These are phyloP conservation scores for Pyrenula massariospora DNA, from an alignment of 495 filamentous ascomycete species.

Conservation along the genomic window DNA sequence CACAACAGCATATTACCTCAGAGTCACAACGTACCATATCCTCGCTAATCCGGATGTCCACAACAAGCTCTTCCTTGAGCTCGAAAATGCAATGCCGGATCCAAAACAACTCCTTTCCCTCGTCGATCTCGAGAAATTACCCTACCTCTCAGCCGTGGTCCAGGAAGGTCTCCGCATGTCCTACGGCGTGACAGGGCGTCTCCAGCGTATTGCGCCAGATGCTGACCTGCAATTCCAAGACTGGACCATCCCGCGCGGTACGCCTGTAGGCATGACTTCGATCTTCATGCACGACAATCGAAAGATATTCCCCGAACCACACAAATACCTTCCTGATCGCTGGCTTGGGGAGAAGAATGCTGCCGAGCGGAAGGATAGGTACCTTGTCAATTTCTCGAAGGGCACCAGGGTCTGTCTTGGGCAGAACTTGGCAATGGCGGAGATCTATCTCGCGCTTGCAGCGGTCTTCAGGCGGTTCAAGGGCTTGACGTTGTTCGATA, in stretches of 20 bases:
- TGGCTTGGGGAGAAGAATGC: conserved; percentile 22
- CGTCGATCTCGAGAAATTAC: conserved; percentile 18
- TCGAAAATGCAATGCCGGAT: conserved; percentile 13
- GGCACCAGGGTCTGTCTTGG: conserved; percentile 23
- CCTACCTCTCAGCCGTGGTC: conserved; percentile 28
- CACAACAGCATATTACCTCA: conserved; percentile 17
- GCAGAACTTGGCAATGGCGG: conserved; percentile 31
- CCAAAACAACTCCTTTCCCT: conserved; percentile 7
- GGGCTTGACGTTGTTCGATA: background rate
- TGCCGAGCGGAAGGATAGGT: conserved; percentile 4
- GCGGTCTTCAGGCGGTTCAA: conserved; percentile 29
- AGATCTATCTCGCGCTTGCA: conserved; percentile 30
- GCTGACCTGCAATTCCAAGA: conserved; percentile 7
- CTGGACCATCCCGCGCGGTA: conserved; percentile 20
- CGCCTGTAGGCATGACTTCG: conserved; percentile 22
- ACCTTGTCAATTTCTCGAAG: conserved; percentile 18
- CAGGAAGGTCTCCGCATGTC: conserved; percentile 31
- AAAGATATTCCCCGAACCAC: conserved; percentile 20
- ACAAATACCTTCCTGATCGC: conserved; percentile 29
- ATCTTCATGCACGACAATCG: conserved; percentile 19
- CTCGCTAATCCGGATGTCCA: conserved; percentile 12
- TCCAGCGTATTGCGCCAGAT: conserved; percentile 13
- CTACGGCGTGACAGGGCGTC: conserved; percentile 13
- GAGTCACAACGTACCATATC: conserved; percentile 8
- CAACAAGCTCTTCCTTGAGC: conserved; percentile 12